Evolutionary conservation across 805 yeast genomes (phyloP).

Genomic region (Nadsonia fulvescens): DNA sequence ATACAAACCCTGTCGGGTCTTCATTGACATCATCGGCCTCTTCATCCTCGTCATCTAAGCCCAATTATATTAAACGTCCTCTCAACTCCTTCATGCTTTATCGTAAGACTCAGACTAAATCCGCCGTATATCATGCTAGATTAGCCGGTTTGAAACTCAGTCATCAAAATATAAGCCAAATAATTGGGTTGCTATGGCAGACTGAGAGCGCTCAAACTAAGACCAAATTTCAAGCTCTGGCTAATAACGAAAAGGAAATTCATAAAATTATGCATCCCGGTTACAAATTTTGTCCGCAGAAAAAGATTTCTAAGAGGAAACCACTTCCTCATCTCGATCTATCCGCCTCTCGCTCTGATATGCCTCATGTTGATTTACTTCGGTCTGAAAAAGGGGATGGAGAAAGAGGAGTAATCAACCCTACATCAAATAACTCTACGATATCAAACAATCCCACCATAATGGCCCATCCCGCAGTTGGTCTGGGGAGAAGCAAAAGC

Average conservation of each 20-base stretch:
- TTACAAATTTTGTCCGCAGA: slow-evolving; percentile 27
- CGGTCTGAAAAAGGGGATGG: no score
- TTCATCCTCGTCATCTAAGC: slow-evolving; percentile 10
- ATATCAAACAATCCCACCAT: no score
- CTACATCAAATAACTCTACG: no score
- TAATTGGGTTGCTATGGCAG: slow-evolving; percentile 28
- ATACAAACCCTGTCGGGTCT: no score
- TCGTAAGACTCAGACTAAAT: slow-evolving; percentile 25
- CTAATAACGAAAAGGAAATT: slow-evolving; percentile 24
- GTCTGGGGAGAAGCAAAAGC: no score
- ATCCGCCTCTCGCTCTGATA: no score
- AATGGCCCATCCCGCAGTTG: no score
- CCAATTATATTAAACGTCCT: slow-evolving; percentile 25
- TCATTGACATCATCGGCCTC: slow-evolving; percentile 8
- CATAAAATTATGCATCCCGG: slow-evolving; percentile 26
- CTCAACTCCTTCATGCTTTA: slow-evolving; percentile 31
- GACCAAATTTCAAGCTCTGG: slow-evolving; percentile 21
- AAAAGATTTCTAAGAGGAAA: slow-evolving; percentile 13
- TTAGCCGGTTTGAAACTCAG: slow-evolving; percentile 19
- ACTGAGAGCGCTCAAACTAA: slow-evolving; percentile 23
- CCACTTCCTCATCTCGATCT: no score
- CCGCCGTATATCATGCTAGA: slow-evolving; percentile 19
- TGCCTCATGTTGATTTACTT: no score
- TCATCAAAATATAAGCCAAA: slow-evolving; percentile 25
- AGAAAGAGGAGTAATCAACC: no score